These are phyloP conservation scores for Trypanosoma mega DNA, from an alignment of 208 protist genomes.

Conservation along the genomic window DNA sequence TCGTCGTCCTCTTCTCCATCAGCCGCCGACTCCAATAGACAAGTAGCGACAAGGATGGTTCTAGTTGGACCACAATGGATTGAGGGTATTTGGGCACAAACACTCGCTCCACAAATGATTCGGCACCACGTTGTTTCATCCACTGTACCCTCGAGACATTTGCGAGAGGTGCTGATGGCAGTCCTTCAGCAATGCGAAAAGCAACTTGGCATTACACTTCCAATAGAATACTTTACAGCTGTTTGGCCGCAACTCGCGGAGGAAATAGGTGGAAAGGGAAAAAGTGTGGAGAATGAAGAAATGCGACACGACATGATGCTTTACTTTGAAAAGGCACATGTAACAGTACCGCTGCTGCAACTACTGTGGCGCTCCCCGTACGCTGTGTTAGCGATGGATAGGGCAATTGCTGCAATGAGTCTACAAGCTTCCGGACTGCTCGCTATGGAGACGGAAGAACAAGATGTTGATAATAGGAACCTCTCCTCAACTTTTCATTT, in stretches of 20 bases:
- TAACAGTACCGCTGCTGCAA: constrained; percentile 8
- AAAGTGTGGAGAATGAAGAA: not conserved
- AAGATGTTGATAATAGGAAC: not conserved
- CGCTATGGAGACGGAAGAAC: not conserved
- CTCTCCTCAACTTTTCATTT: not conserved
- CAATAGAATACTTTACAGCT: not conserved
- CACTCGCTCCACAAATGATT: constrained; percentile 14
- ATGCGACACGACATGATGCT: constrained; percentile 6
- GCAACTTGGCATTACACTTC: constrained; percentile 16
- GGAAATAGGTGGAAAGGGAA: too few species aligned
- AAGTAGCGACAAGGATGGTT: constrained; percentile 7
- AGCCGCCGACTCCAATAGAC: too few species aligned
- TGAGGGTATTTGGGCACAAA: constrained; percentile 18
- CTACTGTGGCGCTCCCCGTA: constrained; percentile 19
- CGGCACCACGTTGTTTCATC: constrained; percentile 1
- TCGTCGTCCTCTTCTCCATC: not conserved
- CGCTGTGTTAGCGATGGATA: constrained; percentile 2
- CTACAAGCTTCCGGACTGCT: constrained; percentile 11
- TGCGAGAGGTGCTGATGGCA: not conserved
- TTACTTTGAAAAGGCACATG: constrained; percentile 10
- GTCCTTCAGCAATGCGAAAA: constrained; percentile 1
- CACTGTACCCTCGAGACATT: not conserved
- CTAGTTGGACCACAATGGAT: constrained; percentile 18
- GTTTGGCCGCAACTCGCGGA: constrained; percentile 16
- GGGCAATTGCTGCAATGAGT: constrained; percentile 3